These are phyloP conservation scores for Solioccasus polychromus DNA, from an alignment of 768 basidiomycete genomes.

Conservation along the genomic window DNA sequence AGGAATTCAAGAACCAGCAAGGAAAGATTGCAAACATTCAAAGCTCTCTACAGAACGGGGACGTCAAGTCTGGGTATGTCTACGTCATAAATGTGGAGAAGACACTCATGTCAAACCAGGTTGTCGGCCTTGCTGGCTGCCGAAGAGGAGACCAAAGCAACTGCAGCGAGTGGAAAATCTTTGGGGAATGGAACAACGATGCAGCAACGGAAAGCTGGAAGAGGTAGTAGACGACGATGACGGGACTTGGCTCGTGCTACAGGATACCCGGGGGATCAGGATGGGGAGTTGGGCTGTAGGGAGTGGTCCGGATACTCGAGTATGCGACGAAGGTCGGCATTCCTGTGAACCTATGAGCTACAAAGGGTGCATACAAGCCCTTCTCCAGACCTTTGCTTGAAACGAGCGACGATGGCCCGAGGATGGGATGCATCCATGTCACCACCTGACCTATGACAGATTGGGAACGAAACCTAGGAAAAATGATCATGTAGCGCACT, in stretches of 20 bases:
- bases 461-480: background rate
- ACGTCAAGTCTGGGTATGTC: constrained; percentile 55
- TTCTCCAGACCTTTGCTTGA: constrained; percentile 58
- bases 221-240: constrained; percentile 35
- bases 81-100: constrained; percentile 5
- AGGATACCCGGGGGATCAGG: too few species aligned
- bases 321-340: constrained; percentile 51
- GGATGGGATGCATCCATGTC: constrained; percentile 36
- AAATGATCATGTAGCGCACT: constrained; percentile 21
- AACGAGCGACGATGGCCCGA: constrained; percentile 52
- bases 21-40: constrained; percentile 54
- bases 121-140: constrained; percentile 43
- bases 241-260: background rate
- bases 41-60: constrained; percentile 54
- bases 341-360: constrained; percentile 35
- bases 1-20: constrained; percentile 63
- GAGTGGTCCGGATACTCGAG: constrained; percentile 47
- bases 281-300: constrained; percentile 11
- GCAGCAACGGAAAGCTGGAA: constrained; percentile 36
- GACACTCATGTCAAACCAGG: constrained; percentile 27
- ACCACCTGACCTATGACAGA: constrained; percentile 4
- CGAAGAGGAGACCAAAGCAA: constrained; percentile 36
- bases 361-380: background rate
- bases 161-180: constrained; percentile 18
- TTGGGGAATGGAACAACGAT: constrained; percentile 18